Evolutionary conservation across 2,329 filamentous ascomycete species (phyloP).

Genomic region (Ascochyta clinopodiicola): DNA sequence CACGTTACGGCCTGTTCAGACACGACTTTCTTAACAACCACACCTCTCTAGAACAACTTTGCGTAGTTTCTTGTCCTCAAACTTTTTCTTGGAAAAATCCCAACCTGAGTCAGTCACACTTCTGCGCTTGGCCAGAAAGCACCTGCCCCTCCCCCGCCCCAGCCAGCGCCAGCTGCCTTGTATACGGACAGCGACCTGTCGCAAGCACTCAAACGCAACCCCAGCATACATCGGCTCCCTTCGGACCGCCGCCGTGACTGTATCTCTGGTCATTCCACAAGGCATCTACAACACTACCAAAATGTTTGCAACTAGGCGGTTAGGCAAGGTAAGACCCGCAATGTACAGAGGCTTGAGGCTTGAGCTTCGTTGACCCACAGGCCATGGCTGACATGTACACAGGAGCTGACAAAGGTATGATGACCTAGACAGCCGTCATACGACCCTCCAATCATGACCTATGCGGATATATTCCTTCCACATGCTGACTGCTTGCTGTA

Average conservation of each 20-base stretch:
- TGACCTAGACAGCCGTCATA: background rate
- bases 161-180: constrained; percentile 5
- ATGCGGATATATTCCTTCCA: background rate
- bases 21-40: background rate
- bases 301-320: constrained; percentile 60
- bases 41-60: too few species aligned
- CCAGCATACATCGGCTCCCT: background rate
- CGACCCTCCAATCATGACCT: background rate
- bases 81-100: background rate
- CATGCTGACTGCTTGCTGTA: constrained; percentile 32
- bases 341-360: background rate
- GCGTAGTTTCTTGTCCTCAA: background rate
- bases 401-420: constrained; percentile 34
- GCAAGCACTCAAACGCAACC: background rate
- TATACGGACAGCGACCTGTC: background rate
- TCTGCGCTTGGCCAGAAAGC: background rate
- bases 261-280: background rate
- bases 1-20: background rate
- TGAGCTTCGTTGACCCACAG: background rate
- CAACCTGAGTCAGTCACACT: background rate
- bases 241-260: background rate
- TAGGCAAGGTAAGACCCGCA: constrained; percentile 52
- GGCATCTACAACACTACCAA: constrained; percentile 4
- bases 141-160: constrained; percentile 17
- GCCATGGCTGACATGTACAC: background rate